A percentile compares a stretch with the other conserved stretches of the same genome.
These are phyloP conservation scores for Luffa aegyptiaca DNA, from an alignment of 306 rosid species.

Conservation along the genomic window DNA sequence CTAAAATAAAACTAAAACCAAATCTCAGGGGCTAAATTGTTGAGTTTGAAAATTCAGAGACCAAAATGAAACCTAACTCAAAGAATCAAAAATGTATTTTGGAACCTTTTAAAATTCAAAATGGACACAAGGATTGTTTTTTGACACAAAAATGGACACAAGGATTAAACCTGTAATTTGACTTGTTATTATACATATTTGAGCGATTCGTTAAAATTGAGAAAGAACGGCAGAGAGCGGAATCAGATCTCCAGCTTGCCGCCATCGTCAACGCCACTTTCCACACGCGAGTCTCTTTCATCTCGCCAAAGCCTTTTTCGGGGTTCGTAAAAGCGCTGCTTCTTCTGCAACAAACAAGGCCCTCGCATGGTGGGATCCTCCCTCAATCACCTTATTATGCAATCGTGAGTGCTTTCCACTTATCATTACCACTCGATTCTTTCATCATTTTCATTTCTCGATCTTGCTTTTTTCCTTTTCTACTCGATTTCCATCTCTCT, in stretches of 20 bases:
- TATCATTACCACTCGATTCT: neutral
- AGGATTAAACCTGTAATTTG: too few relatives aligned
- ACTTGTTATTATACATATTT: neutral
- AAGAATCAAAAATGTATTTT: too few relatives aligned
- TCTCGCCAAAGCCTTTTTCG: neutral
- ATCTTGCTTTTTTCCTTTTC: neutral
- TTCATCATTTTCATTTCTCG: neutral
- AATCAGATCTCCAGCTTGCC: neutral
- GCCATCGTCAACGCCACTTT: slow-evolving; percentile 6
- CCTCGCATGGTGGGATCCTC: slow-evolving; percentile 7
- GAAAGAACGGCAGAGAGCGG: neutral
- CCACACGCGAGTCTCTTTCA: neutral
- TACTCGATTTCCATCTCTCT: neutral
- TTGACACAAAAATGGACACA: too few relatives aligned
- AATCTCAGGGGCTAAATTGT: too few relatives aligned
- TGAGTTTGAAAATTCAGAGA: too few relatives aligned
- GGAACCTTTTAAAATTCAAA: too few relatives aligned
- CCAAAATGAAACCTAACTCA: too few relatives aligned
- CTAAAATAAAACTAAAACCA: too few relatives aligned
- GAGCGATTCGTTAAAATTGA: neutral
- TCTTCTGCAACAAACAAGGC: neutral
- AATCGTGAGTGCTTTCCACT: slow-evolving; percentile 4
- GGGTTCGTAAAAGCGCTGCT: neutral
- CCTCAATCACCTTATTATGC: neutral
- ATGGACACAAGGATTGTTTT: too few relatives aligned